Conservation (phyloP, 345 rosid species). For the Rhodamnia argentea region DNA sequence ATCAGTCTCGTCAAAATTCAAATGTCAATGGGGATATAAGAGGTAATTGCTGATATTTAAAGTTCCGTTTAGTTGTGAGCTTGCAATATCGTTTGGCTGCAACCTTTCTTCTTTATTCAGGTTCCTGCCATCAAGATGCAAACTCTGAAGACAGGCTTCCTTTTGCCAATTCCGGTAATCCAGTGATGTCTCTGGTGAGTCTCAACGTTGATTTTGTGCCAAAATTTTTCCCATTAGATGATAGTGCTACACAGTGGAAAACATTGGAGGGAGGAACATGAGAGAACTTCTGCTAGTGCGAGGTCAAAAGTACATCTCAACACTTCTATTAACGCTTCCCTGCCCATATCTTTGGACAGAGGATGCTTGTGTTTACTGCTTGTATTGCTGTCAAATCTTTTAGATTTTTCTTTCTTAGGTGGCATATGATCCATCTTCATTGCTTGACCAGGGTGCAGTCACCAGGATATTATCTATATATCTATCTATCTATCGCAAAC, state of each 20-base stretch:
- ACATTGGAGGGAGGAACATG: not conserved
- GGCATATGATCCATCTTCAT: not conserved
- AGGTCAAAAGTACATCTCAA: not conserved
- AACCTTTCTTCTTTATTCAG: slow-evolving; percentile 18
- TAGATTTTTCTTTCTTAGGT: not conserved
- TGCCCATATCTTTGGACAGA: not conserved
- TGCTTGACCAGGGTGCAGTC: not conserved
- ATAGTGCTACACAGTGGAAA: not conserved
- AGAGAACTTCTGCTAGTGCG: not conserved
- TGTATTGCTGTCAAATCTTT: not conserved
- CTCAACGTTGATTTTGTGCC: not conserved
- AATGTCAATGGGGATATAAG: slow-evolving; percentile 47
- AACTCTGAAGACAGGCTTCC: slow-evolving; percentile 71
- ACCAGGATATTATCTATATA: not conserved
- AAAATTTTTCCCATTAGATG: not conserved
- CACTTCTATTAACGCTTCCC: not conserved
- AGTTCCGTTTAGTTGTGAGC: not conserved
- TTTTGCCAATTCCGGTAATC: slow-evolving; percentile 79
- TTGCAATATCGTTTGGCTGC: not conserved
- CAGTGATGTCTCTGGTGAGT: slow-evolving; percentile 91
- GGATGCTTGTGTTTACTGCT: not conserved
- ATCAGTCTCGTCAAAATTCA: slow-evolving; percentile 22
- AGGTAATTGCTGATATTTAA: slow-evolving; percentile 19
- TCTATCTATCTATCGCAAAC: not conserved
- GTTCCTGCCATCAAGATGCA: slow-evolving; percentile 31